Conservation (phyloP, 2,329 filamentous ascomycete genomes). For the Fusarium nelsonii region DNA sequence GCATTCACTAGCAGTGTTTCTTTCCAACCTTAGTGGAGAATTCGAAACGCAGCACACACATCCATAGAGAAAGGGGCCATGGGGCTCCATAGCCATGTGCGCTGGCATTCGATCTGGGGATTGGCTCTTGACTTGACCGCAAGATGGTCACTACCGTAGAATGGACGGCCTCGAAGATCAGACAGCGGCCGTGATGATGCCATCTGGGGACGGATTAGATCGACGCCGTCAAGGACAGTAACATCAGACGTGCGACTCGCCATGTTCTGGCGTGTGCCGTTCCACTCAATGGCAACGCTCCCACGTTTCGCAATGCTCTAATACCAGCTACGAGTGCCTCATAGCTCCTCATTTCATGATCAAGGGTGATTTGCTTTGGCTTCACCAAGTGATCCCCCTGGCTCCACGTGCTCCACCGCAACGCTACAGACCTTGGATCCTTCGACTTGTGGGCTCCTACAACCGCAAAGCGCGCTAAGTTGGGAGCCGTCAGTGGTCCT, state of each 20-base stretch:
- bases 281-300: slow-evolving; percentile 32
- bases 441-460: slow-evolving; percentile 7
- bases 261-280: slow-evolving; percentile 24
- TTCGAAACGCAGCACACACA: slow-evolving; percentile 10
- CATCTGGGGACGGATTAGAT: slow-evolving; percentile 29
- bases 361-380: slow-evolving; percentile 28
- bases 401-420: slow-evolving; percentile 38
- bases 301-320: slow-evolving; percentile 33
- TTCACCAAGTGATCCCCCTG: slow-evolving; percentile 27
- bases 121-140: slow-evolving; percentile 31
- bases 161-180: slow-evolving; percentile 15
- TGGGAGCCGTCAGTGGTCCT: slow-evolving; percentile 15
- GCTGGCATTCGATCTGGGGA: slow-evolving; percentile 30
- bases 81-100: slow-evolving; percentile 24
- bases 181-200: slow-evolving; percentile 25
- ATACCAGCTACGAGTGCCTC: slow-evolving; percentile 28
- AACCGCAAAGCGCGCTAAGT: slow-evolving; percentile 28
- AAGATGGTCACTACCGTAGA: slow-evolving; percentile 20
- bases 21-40: slow-evolving; percentile 22
- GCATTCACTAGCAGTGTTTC: slow-evolving; percentile 26
- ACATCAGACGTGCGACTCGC: slow-evolving; percentile 24
- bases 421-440: slow-evolving; percentile 18
- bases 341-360: slow-evolving; percentile 14
- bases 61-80: not conserved
- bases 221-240: slow-evolving; percentile 21